Evolutionary conservation across 345 rosid genomes (phyloP).

Genomic region (Linum trigynum): DNA sequence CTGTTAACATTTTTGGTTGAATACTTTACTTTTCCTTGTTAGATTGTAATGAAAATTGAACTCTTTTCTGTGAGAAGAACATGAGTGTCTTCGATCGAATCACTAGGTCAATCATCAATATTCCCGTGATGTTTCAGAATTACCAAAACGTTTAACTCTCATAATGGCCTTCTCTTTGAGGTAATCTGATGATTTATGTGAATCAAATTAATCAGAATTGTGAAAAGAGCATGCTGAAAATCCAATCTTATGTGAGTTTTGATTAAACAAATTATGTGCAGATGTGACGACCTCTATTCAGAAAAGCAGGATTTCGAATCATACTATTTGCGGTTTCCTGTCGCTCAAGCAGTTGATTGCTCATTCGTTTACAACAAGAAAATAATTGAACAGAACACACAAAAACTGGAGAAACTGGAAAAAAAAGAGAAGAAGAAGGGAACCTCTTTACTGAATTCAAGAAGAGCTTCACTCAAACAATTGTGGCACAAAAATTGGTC

Average conservation of each 20-base stretch:
- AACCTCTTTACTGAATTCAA: neutral
- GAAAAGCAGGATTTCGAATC: no score
- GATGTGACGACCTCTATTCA: no score
- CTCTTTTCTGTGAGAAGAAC: neutral
- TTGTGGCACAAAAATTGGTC: no score
- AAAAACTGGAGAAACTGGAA: neutral
- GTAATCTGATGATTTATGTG: neutral
- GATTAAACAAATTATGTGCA: no score
- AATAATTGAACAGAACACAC: neutral
- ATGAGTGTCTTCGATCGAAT: no score
- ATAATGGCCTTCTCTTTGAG: neutral
- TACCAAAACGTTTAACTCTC: neutral
- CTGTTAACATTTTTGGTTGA: neutral
- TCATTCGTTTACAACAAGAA: neutral
- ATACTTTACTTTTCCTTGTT: neutral
- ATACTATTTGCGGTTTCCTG: neutral
- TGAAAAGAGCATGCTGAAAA: neutral
- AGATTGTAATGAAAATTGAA: neutral
- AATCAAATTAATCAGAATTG: neutral
- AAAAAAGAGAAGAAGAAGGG: neutral
- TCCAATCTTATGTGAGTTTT: neutral
- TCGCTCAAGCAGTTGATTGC: neutral
- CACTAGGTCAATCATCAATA: no score
- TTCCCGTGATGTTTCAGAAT: neutral
- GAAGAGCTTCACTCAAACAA: neutral